phyloP scores from a whole-genome alignment of 306 rosid species.

The Begonia loranthoides region DNA sequence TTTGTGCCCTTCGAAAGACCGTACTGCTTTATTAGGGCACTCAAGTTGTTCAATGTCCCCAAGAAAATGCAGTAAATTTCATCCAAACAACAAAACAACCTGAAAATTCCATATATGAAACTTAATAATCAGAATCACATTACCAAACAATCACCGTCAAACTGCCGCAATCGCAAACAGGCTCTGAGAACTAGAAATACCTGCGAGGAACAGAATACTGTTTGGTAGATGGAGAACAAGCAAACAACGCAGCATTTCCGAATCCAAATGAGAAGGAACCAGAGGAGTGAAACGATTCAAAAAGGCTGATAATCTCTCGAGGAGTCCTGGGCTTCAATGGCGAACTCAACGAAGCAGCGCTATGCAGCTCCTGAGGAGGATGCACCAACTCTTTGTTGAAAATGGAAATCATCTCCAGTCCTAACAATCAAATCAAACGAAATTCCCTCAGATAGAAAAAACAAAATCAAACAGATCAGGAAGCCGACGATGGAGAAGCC shows the following conservation, averaged over 20 bases:
- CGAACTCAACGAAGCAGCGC: slow-evolving; percentile 45
- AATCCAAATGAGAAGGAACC: slow-evolving; percentile 40
- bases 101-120: slow-evolving; percentile 12
- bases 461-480: no score
- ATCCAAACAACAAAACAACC: slow-evolving; percentile 72
- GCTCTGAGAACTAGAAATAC: slow-evolving; percentile 12
- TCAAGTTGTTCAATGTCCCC: slow-evolving; percentile 55
- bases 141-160: no score
- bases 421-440: no score
- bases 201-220: slow-evolving; percentile 19
- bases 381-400: slow-evolving; percentile 60
- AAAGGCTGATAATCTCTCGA: slow-evolving; percentile 33
- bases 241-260: slow-evolving; percentile 40
- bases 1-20: slow-evolving; percentile 59
- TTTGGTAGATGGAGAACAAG: slow-evolving; percentile 26
- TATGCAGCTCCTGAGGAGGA: slow-evolving; percentile 81
- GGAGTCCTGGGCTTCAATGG: slow-evolving; percentile 34
- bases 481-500: no score
- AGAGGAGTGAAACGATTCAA: slow-evolving; percentile 31
- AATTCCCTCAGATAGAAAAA: no score
- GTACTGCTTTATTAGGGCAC: slow-evolving; percentile 58
- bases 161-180: background rate
- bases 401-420: slow-evolving; percentile 55
- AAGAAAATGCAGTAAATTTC: slow-evolving; percentile 63
- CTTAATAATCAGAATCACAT: no score